Evolutionary conservation across 1,284 basidiomycete species (phyloP).

Genomic region (Malassezia furfur): DNA sequence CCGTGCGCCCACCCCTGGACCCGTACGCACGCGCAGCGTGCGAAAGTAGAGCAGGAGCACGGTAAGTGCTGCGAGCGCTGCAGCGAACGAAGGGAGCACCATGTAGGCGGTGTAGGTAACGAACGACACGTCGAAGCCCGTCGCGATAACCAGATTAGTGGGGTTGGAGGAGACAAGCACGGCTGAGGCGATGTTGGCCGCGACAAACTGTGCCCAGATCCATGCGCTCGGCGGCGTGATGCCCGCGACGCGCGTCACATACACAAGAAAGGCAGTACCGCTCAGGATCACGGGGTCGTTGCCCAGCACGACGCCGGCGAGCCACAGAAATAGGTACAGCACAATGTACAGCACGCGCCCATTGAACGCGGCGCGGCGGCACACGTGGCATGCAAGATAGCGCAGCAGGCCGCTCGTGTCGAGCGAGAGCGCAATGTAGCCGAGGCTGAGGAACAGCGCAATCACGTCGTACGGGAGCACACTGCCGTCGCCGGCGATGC

Average conservation of each 20-base stretch:
- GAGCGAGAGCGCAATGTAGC: slow-evolving; percentile 85
- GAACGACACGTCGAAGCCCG: slow-evolving; percentile 38
- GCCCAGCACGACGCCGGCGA: slow-evolving; percentile 69
- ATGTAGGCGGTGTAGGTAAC: slow-evolving; percentile 43
- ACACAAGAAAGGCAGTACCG: slow-evolving; percentile 75
- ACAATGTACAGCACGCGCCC: slow-evolving; percentile 62
- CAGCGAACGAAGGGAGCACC: slow-evolving; percentile 35
- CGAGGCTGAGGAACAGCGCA: slow-evolving; percentile 79
- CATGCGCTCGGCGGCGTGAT: slow-evolving; percentile 58
- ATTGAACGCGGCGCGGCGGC: slow-evolving; percentile 15
- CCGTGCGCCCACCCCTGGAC: neutral
- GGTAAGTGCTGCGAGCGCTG: slow-evolving; percentile 25
- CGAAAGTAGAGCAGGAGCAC: slow-evolving; percentile 34
- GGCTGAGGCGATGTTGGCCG: slow-evolving; percentile 64
- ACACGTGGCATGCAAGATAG: slow-evolving; percentile 77
- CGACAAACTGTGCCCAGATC: slow-evolving; percentile 62
- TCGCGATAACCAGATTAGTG: slow-evolving; percentile 49
- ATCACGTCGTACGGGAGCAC: slow-evolving; percentile 87
- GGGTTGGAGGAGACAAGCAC: slow-evolving; percentile 49
- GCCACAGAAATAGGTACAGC: slow-evolving; percentile 70
- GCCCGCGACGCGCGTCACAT: slow-evolving; percentile 66
- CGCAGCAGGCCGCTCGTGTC: slow-evolving; percentile 80
- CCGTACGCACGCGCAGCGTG: neutral
- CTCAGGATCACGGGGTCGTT: slow-evolving; percentile 56
- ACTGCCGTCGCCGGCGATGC: slow-evolving; percentile 62